These are phyloP conservation scores for Microdochium paspali DNA, from an alignment of 2,329 filamentous ascomycete species.

Conservation along the genomic window DNA sequence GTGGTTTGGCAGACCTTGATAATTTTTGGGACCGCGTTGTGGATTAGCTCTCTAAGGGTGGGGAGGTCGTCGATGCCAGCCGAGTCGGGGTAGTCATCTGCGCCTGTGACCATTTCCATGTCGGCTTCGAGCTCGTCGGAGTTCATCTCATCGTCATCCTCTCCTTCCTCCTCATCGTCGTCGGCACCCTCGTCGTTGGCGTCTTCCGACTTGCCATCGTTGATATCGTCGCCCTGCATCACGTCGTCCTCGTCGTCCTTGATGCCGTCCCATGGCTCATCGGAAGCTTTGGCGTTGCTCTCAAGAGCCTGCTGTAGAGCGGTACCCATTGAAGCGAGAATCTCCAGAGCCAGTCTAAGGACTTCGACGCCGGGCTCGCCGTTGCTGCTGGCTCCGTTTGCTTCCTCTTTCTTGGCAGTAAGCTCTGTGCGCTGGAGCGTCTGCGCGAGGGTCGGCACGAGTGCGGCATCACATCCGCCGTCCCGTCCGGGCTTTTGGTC, in stretches of 20 bases:
- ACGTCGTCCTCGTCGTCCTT: constrained; percentile 23
- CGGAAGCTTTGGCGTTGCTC: constrained; percentile 26
- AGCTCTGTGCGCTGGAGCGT: constrained; percentile 25
- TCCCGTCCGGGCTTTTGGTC: constrained; percentile 38
- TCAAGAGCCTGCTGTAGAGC: constrained; percentile 42
- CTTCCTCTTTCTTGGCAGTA: too few species aligned
- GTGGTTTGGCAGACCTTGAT: constrained; percentile 31
- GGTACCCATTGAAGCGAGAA: constrained; percentile 55
- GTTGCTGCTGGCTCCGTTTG: constrained; percentile 9
- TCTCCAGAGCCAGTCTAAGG: constrained; percentile 48
- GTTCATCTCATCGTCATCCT: constrained; percentile 42
- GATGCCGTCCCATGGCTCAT: constrained; percentile 28
- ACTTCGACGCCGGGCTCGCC: constrained; percentile 31
- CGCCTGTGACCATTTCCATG: constrained; percentile 54
- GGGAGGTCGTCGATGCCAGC: constrained; percentile 40
- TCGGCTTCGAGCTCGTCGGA: constrained; percentile 51
- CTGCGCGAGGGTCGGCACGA: constrained; percentile 34
- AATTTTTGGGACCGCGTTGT: constrained; percentile 36
- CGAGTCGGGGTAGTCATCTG: constrained; percentile 29
- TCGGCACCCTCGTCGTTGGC: constrained; percentile 28
- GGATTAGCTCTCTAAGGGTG: constrained; percentile 38
- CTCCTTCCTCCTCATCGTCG: constrained; percentile 24
- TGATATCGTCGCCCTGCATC: constrained; percentile 25
- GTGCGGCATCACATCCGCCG: constrained; percentile 37
- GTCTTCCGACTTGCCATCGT: constrained; percentile 23